phyloP scores from a whole-genome alignment of 2,329 filamentous ascomycete species.

The Botrytis tulipae region DNA sequence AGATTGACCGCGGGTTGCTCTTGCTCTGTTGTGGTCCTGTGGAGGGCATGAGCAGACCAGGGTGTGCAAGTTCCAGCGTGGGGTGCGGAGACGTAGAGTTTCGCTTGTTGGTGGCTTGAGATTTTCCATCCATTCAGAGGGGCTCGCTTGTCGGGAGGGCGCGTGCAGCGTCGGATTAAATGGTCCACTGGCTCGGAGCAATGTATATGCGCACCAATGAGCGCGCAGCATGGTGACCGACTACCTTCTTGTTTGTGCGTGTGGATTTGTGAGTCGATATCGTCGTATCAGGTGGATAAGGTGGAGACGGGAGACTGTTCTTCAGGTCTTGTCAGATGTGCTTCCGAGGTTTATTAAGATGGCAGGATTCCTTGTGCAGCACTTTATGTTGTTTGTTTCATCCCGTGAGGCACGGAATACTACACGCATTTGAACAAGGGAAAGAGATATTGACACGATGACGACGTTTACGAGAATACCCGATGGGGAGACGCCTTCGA shows the following conservation, averaged over 20 bases:
- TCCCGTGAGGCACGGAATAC: neutral
- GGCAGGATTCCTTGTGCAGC: neutral
- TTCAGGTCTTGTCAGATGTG: neutral
- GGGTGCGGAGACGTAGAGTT: neutral
- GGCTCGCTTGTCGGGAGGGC: conserved; percentile 5
- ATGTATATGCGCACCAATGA: conserved; percentile 23
- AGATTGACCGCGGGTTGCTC: neutral
- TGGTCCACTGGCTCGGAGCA: neutral
- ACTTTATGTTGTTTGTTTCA: conserved; percentile 12
- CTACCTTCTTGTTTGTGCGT: neutral
- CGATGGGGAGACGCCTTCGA: conserved; percentile 59
- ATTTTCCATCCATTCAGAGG: conserved; percentile 13
- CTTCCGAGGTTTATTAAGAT: conserved; percentile 18
- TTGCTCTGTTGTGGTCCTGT: too few relatives aligned
- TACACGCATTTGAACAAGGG: neutral
- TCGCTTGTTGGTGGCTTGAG: conserved; percentile 1
- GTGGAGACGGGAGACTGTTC: neutral
- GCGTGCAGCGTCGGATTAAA: neutral
- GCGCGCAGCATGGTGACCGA: too few relatives aligned
- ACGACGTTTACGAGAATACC: conserved; percentile 69
- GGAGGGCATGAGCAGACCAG: neutral
- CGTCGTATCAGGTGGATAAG: neutral
- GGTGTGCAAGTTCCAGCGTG: neutral
- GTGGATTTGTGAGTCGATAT: neutral
- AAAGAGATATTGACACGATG: conserved; percentile 47